These are phyloP conservation scores for Cryptococcus hybrid DNA, from an alignment of 1,284 basidiomycete species.

Conservation along the genomic window DNA sequence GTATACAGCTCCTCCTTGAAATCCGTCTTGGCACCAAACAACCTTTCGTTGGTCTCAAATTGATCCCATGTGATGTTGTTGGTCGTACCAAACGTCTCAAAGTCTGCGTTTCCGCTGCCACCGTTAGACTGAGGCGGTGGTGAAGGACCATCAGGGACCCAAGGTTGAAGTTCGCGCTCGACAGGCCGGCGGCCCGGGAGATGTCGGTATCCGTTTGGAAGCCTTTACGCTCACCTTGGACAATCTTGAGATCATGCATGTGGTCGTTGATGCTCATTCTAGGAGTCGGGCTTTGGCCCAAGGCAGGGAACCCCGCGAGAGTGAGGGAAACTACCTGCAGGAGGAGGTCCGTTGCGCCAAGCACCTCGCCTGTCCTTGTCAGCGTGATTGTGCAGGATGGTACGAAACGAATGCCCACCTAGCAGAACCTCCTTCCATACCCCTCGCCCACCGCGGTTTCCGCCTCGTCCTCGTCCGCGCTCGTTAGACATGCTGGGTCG, in stretches of 20 bases:
- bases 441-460: conserved; percentile 18
- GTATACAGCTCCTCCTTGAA: conserved; percentile 97
- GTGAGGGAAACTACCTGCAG: conserved; percentile 21
- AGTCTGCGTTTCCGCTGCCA: conserved; percentile 17
- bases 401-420: neutral
- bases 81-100: conserved; percentile 40
- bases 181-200: conserved; percentile 54
- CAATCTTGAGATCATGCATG: conserved; percentile 27
- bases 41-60: conserved; percentile 88
- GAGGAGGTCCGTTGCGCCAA: conserved; percentile 40
- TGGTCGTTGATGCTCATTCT: conserved; percentile 35
- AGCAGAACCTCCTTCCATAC: conserved; percentile 12
- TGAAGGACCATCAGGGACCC: conserved; percentile 57
- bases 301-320: conserved; percentile 23
- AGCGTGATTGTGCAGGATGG: no score
- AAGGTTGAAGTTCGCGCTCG: conserved; percentile 81
- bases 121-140: conserved; percentile 23
- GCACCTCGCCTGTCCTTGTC: conserved; percentile 27
- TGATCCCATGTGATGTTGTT: conserved; percentile 74
- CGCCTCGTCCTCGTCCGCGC: conserved; percentile 8
- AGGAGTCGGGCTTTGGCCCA: conserved; percentile 16
- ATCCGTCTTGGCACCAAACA: conserved; percentile 87
- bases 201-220: conserved; percentile 91
- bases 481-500: conserved; percentile 7
- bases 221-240: conserved; percentile 52